phyloP scores from a whole-genome alignment of 192 early-diverging fungal genomes.

The Phycomyces nitens region DNA sequence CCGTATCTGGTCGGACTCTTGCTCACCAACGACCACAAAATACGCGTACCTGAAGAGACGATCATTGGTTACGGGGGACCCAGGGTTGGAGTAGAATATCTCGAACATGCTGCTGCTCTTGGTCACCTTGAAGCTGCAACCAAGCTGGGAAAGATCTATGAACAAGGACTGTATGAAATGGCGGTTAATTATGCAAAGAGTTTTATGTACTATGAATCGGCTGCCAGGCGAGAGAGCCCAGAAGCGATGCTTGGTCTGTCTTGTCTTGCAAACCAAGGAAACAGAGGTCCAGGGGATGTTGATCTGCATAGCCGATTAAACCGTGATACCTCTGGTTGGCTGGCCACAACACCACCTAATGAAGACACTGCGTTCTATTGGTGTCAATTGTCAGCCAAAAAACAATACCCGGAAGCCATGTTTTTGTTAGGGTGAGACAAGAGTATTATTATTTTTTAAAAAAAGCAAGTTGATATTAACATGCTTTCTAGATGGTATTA shows the following conservation, averaged over 20 bases:
- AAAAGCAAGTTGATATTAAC: no score
- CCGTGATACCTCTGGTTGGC: slow-evolving; percentile 10
- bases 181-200: background rate
- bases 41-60: slow-evolving; percentile 36
- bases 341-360: background rate
- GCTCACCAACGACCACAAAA: slow-evolving; percentile 52
- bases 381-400: slow-evolving; percentile 5
- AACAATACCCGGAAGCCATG: slow-evolving; percentile 4
- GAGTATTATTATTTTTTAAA: no score
- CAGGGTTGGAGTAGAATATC: slow-evolving; percentile 67
- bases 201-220: slow-evolving; percentile 4
- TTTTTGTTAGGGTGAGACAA: slow-evolving; percentile 13
- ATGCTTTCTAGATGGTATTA: slow-evolving; percentile 22
- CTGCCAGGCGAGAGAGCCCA: background rate
- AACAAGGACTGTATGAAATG: slow-evolving; percentile 57
- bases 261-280: background rate
- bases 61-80: slow-evolving; percentile 62
- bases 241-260: slow-evolving; percentile 7
- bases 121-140: slow-evolving; percentile 69
- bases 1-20: slow-evolving; percentile 77
- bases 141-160: slow-evolving; percentile 76
- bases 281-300: background rate
- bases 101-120: slow-evolving; percentile 69
- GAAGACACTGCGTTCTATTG: slow-evolving; percentile 7
- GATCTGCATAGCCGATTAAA: background rate